Evolutionary conservation across 1,284 basidiomycete genomes (phyloP), one percentile per base, ranked within the genome.

Genomic region (Pterula multifida): DNA sequence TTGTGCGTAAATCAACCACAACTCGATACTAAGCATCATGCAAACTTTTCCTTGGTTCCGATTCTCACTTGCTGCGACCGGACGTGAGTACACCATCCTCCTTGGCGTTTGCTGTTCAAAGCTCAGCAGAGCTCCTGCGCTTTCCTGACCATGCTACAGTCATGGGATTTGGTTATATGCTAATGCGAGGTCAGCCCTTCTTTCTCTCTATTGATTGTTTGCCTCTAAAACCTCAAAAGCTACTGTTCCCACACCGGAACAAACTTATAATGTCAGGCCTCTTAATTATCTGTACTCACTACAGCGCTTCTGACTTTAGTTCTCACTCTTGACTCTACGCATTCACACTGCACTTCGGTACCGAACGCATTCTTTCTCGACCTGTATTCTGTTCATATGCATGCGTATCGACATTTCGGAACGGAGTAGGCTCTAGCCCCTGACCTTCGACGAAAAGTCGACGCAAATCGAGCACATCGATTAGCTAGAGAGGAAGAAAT

Each of bases 401-500:
- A n/a, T n/a, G 32, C 32, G 32, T 35, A 11, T 35, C 32, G n/a
- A 35, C 32, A 9, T 35, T 11, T 35, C n/a, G 15, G 15, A 32
- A 32, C 55, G 49, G 49, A 54, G 13, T 58, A 85, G 82, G 68
- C 71, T 55, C 73, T 85, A 74, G 69, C 82, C 11, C 82, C 84
- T 50, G 82, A 85, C 63, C 61, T 86, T 51, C 73, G 70, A 56
- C 72, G 74, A 47, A 78, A 76, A 58, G 83, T 85, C 3, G 84
- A 85, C 57, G 75, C 75, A 2, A 73, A 72, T 55, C 73, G 79
- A 39, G 72, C 71, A 15, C 68, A 76, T 3, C 70, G 84, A 49
- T 55, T 76, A 21, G 72, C 75, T 1, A 65, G 72, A 54, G 82
- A 85, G 65, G 66, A 68, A 48, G 73, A 71, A 51, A 71, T 71